Evolutionary conservation across 2,329 filamentous ascomycete genomes (phyloP).

Genomic region (Aureobasidium sp.): DNA sequence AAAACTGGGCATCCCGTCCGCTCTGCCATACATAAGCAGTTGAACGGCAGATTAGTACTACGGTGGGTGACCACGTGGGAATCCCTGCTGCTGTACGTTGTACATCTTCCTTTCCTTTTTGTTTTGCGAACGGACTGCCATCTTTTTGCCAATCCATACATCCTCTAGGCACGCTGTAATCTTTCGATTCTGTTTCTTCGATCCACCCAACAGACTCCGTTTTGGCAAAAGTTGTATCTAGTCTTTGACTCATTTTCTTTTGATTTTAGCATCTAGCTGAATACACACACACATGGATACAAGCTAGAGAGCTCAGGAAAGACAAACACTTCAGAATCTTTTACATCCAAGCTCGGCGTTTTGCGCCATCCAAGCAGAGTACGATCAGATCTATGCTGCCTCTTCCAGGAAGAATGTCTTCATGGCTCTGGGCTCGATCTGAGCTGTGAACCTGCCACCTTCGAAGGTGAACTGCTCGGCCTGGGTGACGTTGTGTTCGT

Average conservation of each 20-base stretch:
- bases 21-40: too few species aligned
- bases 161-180: too few species aligned
- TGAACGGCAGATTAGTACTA: too few species aligned
- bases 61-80: neutral
- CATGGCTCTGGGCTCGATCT: constrained; percentile 17
- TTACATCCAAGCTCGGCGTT: neutral
- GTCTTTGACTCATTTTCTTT: neutral
- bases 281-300: neutral
- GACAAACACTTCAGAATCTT: neutral
- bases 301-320: neutral
- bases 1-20: too few species aligned
- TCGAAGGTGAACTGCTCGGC: constrained; percentile 7
- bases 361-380: neutral
- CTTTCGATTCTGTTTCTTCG: too few species aligned
- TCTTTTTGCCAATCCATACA: too few species aligned
- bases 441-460: constrained; percentile 11
- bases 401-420: constrained; percentile 18
- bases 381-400: neutral
- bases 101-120: neutral
- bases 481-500: constrained; percentile 16
- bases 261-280: neutral
- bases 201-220: neutral
- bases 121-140: neutral
- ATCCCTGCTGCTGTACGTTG: neutral
- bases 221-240: neutral